Evolutionary conservation across 306 rosid genomes (phyloP), one percentile per base, ranked within the genome.

Genomic region (Sphenostylis stenocarpa): DNA sequence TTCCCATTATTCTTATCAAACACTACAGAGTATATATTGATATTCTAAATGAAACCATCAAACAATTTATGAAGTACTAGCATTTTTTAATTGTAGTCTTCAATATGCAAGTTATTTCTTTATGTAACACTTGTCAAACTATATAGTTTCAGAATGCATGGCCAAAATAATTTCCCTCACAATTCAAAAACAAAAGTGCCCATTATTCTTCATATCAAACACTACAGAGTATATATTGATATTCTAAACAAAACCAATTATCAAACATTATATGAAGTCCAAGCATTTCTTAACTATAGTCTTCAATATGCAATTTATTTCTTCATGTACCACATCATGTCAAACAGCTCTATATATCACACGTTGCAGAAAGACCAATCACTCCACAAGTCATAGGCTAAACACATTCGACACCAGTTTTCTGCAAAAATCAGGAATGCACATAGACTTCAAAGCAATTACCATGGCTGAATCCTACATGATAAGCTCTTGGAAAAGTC

Each of bases 381-480:
- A 74, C 65, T 47, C 48, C 67, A 57, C 44, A 39, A 67, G 47
- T 55, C 24, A 78, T 29, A 43, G 21, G 70, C 34, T 39, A 62
- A 29, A 69, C 60, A 51, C 64, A 70, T 57, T 60, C 3, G 65
- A 21, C 48, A 70, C 36, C 29, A 47, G 74, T 57, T 51, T 72
- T 36, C 48, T 38, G 77, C 36, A 71, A 65, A 80, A 45, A 55
- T 69, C 15, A 44, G 17, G 38, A 80, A 79, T 10, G 43, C 65
- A 73, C 26, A 67, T 60, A 77, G 77, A 72, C 72, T 43, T 67
- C 70, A 82, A 82, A 89, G 79, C 45, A 83, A 85, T 92, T 95
- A 95, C 99, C 99, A 44, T 95, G 99, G 89, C 99, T 92, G 94
- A 95, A 95, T 90, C 99, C 99, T 36, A 95, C 97, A 86, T 95